These are phyloP conservation scores for Sporodiniella umbellata DNA, from an alignment of 371 early-diverging fungal species.

Conservation along the genomic window DNA sequence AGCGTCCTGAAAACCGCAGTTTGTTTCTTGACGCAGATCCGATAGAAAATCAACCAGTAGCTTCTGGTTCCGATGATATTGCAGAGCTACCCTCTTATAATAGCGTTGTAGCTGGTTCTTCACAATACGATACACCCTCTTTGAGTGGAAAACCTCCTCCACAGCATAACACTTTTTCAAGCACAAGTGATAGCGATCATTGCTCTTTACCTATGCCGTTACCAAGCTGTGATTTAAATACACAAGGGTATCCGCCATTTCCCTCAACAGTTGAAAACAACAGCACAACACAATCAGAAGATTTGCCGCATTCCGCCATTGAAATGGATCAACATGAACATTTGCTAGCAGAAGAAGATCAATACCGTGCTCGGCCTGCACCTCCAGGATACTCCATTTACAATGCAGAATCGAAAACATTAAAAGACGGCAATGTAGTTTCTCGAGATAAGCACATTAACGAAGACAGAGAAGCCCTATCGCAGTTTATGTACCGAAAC, in stretches of 20 bases:
- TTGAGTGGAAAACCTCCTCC: not conserved
- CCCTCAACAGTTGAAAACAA: not conserved
- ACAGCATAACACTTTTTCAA: not conserved
- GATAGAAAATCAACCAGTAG: not conserved
- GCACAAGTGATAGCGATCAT: not conserved
- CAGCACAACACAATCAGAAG: no score
- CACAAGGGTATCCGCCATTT: not conserved
- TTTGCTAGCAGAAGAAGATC: constrained; percentile 3
- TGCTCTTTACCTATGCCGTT: not conserved
- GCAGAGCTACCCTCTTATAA: not conserved
- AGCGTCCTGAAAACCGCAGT: no score
- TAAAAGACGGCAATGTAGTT: constrained; percentile 17
- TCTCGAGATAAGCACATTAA: constrained; percentile 43
- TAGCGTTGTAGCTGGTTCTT: not conserved
- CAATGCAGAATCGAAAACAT: constrained; percentile 21
- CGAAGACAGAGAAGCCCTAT: constrained; percentile 41
- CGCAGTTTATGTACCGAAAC: constrained; percentile 38
- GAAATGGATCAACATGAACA: no score
- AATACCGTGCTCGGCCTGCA: constrained; percentile 29
- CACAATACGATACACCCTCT: not conserved
- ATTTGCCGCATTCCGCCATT: no score
- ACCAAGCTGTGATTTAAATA: not conserved
- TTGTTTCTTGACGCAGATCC: not conserved
- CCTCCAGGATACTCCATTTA: constrained; percentile 43
- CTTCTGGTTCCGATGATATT: not conserved